Evolutionary conservation across 805 yeast genomes (phyloP).

Genomic region (Zygosaccharomyces siamensis): DNA sequence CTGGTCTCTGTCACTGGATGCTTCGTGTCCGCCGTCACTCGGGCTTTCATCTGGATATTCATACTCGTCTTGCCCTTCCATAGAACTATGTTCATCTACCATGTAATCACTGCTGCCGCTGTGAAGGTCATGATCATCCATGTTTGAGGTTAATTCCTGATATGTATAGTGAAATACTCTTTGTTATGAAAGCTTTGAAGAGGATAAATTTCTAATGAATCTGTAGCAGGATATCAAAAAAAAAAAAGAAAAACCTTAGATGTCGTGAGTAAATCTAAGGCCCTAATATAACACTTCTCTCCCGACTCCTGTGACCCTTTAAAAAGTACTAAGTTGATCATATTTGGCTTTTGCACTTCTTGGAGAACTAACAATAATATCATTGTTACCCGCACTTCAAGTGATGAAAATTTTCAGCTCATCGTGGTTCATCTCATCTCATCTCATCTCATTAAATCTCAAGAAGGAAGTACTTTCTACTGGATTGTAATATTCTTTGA

Average conservation of each 20-base stretch:
- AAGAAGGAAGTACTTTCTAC: neutral
- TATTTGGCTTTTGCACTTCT: neutral
- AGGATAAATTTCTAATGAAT: neutral
- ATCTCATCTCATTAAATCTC: slow-evolving; percentile 8
- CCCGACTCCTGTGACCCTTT: neutral
- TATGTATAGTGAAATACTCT: neutral
- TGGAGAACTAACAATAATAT: neutral
- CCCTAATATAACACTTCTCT: neutral
- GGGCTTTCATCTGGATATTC: slow-evolving; percentile 6
- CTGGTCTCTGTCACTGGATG: slow-evolving; percentile 18
- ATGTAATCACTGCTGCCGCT: slow-evolving; percentile 14
- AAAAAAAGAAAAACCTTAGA: too few relatives aligned
- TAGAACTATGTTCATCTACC: slow-evolving; percentile 12
- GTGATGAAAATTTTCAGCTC: slow-evolving; percentile 13
- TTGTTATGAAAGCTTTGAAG: neutral
- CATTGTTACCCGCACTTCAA: slow-evolving; percentile 3
- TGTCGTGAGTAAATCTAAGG: too few relatives aligned
- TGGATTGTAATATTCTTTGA: neutral
- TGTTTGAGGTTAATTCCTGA: neutral
- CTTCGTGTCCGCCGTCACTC: slow-evolving; percentile 10
- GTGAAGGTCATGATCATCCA: slow-evolving; percentile 8
- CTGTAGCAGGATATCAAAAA: too few relatives aligned
- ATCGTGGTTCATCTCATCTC: slow-evolving; percentile 14
- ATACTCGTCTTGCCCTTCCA: slow-evolving; percentile 12
- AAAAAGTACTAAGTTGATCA: neutral